A percentile compares a stretch with the other conserved stretches of the same genome.
phyloP scores from a whole-genome alignment of 2,329 filamentous ascomycete genomes.

The Myriosclerotinia scirpicola region DNA sequence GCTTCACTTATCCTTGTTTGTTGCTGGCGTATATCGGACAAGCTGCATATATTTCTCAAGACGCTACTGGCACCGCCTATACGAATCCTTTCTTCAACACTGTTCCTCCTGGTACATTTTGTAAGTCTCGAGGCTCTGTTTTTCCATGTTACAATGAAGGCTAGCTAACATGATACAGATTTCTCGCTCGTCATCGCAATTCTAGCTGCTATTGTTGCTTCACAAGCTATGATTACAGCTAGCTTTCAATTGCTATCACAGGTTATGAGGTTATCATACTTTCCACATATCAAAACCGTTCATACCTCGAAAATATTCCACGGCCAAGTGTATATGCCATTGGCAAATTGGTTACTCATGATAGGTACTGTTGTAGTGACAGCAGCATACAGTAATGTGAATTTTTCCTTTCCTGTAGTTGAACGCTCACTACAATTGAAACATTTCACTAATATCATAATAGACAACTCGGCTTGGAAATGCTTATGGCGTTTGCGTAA shows the following conservation, averaged over 20 bases:
- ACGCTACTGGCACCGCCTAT: constrained; percentile 57
- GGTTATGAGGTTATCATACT: constrained; percentile 68
- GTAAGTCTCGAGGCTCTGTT: neutral
- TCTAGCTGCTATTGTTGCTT: constrained; percentile 71
- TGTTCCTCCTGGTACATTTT: constrained; percentile 65
- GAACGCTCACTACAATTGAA: neutral
- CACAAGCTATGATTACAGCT: constrained; percentile 75
- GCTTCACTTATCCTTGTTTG: constrained; percentile 66
- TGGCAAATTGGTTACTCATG: constrained; percentile 77
- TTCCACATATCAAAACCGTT: constrained; percentile 71
- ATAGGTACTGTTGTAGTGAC: constrained; percentile 73
- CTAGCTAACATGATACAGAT: constrained; percentile 38
- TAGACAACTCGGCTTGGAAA: constrained; percentile 68
- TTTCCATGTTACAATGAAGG: neutral
- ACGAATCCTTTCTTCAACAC: constrained; percentile 74
- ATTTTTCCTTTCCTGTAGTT: constrained; percentile 27
- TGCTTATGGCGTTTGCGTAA: constrained; percentile 77
- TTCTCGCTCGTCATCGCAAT: constrained; percentile 68
- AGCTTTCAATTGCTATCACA: constrained; percentile 69
- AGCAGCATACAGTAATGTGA: constrained; percentile 68
- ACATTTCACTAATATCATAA: constrained; percentile 7
- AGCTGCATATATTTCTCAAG: constrained; percentile 66
- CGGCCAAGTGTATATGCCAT: constrained; percentile 73
- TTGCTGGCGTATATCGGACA: constrained; percentile 56
- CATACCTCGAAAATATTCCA: constrained; percentile 71